Percentiles rank a stretch among this genome's conserved stretches.
Evolutionary conservation across 2,329 filamentous ascomycete genomes (phyloP).

Genomic region (Simplicillium sp.): DNA sequence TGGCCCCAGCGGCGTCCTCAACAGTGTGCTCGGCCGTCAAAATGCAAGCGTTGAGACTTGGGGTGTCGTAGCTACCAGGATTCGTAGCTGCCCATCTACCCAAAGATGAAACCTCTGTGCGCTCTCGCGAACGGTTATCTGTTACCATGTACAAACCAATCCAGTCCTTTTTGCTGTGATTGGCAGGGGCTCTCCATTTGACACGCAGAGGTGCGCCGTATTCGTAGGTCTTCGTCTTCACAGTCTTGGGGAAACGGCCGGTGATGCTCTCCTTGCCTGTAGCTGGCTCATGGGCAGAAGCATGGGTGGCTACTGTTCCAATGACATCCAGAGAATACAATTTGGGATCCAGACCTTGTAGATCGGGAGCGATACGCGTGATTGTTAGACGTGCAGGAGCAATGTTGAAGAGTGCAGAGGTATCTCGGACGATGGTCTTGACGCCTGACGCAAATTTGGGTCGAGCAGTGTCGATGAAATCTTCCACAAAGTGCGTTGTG

Average conservation of each 20-base stretch:
- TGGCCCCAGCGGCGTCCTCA: conserved; percentile 31
- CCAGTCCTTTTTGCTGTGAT: conserved; percentile 90
- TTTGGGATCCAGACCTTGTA: conserved; percentile 70
- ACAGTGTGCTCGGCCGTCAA: conserved; percentile 56
- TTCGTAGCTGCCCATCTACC: conserved; percentile 85
- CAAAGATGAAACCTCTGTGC: conserved; percentile 74
- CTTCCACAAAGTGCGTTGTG: conserved; percentile 81
- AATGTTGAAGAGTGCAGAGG: conserved; percentile 77
- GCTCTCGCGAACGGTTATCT: conserved; percentile 79
- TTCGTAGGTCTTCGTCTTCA: conserved; percentile 71
- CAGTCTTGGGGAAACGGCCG: conserved; percentile 57
- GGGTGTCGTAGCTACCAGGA: conserved; percentile 64
- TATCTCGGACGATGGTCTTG: conserved; percentile 79
- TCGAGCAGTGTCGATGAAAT: conserved; percentile 75
- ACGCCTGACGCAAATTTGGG: conserved; percentile 82
- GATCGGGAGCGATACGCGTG: conserved; percentile 66
- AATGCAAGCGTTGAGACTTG: conserved; percentile 67
- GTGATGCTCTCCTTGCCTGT: conserved; percentile 66
- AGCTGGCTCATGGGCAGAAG: conserved; percentile 45
- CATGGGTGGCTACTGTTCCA: conserved; percentile 46
- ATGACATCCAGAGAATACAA: conserved; percentile 71
- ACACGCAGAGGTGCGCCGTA: conserved; percentile 87
- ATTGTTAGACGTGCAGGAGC: conserved; percentile 82
- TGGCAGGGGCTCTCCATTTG: conserved; percentile 79
- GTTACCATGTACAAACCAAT: conserved; percentile 93